Evolutionary conservation across 176 grass and related monocot genomes (phyloP), one percentile per base, ranked within the genome.

Genomic region (Oryza meyeriana): DNA sequence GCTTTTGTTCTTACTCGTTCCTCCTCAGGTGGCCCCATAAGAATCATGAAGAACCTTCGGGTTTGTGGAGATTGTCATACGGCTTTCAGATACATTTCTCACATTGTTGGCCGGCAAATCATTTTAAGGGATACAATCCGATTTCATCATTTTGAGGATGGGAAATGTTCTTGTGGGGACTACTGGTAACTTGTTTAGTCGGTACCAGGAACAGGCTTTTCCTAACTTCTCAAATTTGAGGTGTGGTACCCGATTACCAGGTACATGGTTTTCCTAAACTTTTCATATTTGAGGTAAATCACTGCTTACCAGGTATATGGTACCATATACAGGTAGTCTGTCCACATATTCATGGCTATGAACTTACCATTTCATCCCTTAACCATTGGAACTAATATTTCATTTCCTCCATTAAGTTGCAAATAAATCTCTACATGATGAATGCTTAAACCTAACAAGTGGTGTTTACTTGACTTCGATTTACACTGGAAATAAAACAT

Each of bases 1-100:
- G 92, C 89, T 38, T 94, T 92, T 77, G 92, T 87, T 82, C 82
- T 92, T 32, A 91, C 81, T 69, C 89, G 85, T 10, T 80, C 92
- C 57, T 81, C 84, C 61, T 85, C 87, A 75, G 44, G 71, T 17
- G 69, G 80, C 17, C 84, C 92, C 30, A 89, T 94, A 92, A 84
- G 92, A 42, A 92, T 94, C 75, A 94, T 94, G 84, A 94, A 94
- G 84, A 92, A 94, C 57, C 89, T 92, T 85, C 72, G 92, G 47
- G 82, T 94, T 76, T 94, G 87, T 9, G 87, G 92, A 61, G 92
- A 94, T 87, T 94, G 92, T 69, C 92, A 94, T 61, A 73, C 75
- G 59, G 87, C 92, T 70, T 94, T 94, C 50, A 78, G 78, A 66
- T 94, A 91, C 78, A 94, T 94, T 87, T 94, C 92, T 87, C 82